Evolutionary conservation across 768 basidiomycete genomes (phyloP).

Genomic region (Hericium rajendrae): DNA sequence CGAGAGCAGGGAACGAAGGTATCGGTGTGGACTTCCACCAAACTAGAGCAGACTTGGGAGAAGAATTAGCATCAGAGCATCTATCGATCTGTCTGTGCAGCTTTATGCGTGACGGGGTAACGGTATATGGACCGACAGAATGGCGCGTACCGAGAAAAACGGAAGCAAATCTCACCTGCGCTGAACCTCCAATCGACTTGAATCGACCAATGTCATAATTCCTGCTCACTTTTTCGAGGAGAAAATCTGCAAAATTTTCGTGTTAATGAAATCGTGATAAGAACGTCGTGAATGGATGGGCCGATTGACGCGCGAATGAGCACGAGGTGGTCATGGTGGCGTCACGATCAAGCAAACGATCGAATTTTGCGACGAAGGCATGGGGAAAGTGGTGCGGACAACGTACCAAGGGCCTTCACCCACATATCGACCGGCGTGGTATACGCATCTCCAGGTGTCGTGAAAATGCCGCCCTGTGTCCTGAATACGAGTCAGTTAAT

Average conservation of each 20-base stretch:
- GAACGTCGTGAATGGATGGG: background rate
- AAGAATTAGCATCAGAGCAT: background rate
- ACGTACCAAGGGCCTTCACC: conserved; percentile 77
- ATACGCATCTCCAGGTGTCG: conserved; percentile 77
- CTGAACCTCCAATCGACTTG: conserved; percentile 67
- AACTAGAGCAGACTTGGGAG: conserved; percentile 54
- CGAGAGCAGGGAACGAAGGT: conserved; percentile 61
- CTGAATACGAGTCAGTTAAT: conserved; percentile 28
- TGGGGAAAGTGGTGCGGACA: conserved; percentile 11
- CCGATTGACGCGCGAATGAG: background rate
- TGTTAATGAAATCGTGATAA: conserved; percentile 12
- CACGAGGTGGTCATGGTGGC: background rate
- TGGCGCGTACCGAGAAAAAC: background rate
- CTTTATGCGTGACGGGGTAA: background rate
- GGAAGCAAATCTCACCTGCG: conserved; percentile 38
- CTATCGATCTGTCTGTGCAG: background rate
- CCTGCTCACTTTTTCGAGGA: conserved; percentile 65
- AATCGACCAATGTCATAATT: conserved; percentile 64
- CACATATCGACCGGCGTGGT: conserved; percentile 88
- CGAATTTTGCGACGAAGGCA: conserved; percentile 9
- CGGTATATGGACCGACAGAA: background rate
- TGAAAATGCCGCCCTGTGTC: conserved; percentile 81
- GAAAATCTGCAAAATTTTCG: conserved; percentile 42
- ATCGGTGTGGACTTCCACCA: conserved; percentile 83
- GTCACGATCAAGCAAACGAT: conserved; percentile 11